Base-by-base conservation (phyloP, 345 rosid species). In the Melaleuca quinquenervia region DNA sequence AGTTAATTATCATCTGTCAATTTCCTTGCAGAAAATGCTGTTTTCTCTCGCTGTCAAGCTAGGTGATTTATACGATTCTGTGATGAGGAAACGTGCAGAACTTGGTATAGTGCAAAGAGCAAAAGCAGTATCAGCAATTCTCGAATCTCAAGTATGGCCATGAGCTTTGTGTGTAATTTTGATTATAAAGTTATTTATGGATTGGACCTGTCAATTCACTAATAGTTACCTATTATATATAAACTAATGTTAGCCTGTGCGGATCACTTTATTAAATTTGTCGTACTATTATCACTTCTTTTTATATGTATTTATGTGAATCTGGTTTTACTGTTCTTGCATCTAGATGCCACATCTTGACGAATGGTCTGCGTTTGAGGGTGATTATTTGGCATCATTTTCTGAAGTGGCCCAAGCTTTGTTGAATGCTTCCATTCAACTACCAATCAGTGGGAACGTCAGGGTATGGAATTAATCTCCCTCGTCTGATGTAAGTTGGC, bases 311-410 rank as follows among this genome's bases (percentile, higher is more conserved):
- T 82, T 50, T 32, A 26, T 60, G 80, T 84, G 76, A 82, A 83
- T 70, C 9, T 70, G 22, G 11, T 36, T 36, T 70, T 36, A 36
- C 78, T 70, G 48, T 36, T 9, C 78, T 36, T 70, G 78, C 78
- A 32, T 36, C 78, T 64, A 96, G 98, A 92, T 93, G 93, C 98
- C 98, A 14, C 90, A 87, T 88, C 91, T 96, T 85, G 98, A 95
- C 29, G 92, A 90, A 87, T 96, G 98, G 99, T 89, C 90, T 24
- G 87, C 55, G 1, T 36, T 93, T 36, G 93, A 93, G 91, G 93
- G 50, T 14, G 97, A 91, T n/a, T 94, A 92, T 83, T 90, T 90
- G 82, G 48, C 44, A 85, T 94, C 94, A 26, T 70, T 96, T n/a
- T 87, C 92, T 50, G 96, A 95, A 89, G 90, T 90, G 83, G 91